Base-by-base conservation (phyloP, 148 eudicot genomes). In the Rhododendron mucronatum region DNA sequence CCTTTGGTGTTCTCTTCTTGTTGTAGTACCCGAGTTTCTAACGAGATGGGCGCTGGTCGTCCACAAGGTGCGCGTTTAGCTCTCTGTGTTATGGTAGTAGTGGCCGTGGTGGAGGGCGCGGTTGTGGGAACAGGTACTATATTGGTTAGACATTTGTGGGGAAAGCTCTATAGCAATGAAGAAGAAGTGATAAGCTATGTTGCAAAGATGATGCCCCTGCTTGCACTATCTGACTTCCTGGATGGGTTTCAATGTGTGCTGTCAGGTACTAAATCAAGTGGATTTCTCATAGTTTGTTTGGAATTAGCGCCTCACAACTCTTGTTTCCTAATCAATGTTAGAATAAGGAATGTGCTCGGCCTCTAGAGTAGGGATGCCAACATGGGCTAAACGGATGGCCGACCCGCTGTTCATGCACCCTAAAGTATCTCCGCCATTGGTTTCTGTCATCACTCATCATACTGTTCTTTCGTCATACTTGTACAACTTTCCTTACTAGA, bases 241-340 rank as follows among this genome's bases (percentile, higher is more conserved):
- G 94, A 94, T 81, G 95, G 95, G 65, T 93, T 93, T 86, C 96
- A 93, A 69, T 93, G 97, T 83, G 94, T 90, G 23, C 92, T 94
- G 20, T 94, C 96, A 92, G 93, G 96, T 94, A 77, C 44, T 51
- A 9, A 26, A 20, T 59, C 65, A 20, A 16, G 21, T 18, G 61
- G 61, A 55, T 55, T 55, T 53, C 57, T 3, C 57, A 53, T 14
- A 14, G 57, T 53, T 53, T 5, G 18, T 53, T 15, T 53, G 39
- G 57, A 53, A 53, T 53, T 53, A 15, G 18, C 4, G 15, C 57
- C 57, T 14, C 57, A 53, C 51, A 11, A 48, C 51, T 48, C 51
- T 48, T 48, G 13, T 53, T 53, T 53, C 18, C 57, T 4, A 53
- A 14, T 53, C 57, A 14, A 53, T 3, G 57, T 14, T 0, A 3